Conservation (phyloP, 1,139 yeast genomes). For the Lizanozyma gosingica region DNA sequence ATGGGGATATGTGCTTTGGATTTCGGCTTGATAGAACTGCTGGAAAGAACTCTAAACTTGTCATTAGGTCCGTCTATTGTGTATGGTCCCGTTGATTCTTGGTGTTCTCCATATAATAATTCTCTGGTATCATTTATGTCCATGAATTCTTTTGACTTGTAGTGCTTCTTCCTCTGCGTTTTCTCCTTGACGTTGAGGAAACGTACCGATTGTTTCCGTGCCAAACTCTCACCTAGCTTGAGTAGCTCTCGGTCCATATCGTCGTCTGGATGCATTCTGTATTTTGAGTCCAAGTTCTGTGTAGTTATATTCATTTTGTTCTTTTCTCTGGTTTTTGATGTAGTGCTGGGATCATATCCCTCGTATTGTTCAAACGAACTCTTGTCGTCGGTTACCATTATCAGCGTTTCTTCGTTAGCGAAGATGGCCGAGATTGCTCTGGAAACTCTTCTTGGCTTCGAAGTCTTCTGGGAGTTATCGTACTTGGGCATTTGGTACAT, state of each 20-base stretch:
- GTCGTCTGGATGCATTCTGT: background rate
- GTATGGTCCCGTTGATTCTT: background rate
- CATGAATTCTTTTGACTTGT: background rate
- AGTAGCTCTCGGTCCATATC: background rate
- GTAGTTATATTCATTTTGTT: background rate
- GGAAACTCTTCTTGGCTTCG: conserved; percentile 2
- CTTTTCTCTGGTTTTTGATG: too few relatives aligned
- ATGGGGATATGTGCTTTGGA: background rate
- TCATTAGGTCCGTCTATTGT: background rate
- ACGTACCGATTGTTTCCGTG: background rate
- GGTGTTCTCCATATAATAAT: background rate
- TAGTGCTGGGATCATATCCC: too few relatives aligned
- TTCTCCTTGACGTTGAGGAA: background rate
- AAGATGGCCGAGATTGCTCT: background rate
- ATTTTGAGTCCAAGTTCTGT: too few relatives aligned
- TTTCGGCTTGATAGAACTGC: background rate
- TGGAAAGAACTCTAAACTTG: background rate
- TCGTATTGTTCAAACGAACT: too few relatives aligned
- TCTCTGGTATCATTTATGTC: background rate
- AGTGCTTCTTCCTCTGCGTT: background rate
- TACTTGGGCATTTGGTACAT: background rate
- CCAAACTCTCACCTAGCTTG: background rate
- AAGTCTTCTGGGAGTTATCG: conserved; percentile 1
- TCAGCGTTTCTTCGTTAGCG: background rate
- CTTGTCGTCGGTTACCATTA: background rate